Evolutionary conservation across 805 yeast genomes (phyloP).

Genomic region (Kregervanrija delftensis): DNA sequence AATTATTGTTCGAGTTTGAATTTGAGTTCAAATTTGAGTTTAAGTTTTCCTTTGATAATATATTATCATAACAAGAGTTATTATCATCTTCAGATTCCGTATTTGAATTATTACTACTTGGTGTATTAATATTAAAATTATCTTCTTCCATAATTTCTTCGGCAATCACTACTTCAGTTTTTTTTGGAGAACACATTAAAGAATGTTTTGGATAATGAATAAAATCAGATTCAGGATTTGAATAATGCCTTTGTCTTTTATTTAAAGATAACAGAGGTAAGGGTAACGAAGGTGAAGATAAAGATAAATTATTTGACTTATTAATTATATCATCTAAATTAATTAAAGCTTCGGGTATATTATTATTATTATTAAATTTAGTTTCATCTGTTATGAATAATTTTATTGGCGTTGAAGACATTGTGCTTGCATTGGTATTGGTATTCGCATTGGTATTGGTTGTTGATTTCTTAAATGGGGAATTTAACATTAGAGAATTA

Average conservation of each 20-base stretch:
- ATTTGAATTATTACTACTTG: not conserved
- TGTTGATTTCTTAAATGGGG: not conserved
- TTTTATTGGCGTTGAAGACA: slow-evolving; percentile 12
- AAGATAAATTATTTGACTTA: slow-evolving; percentile 5
- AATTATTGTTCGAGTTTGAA: slow-evolving; percentile 9
- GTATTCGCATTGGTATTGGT: not conserved
- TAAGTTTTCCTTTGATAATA: too few relatives aligned
- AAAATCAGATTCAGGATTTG: slow-evolving; percentile 11
- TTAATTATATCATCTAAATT: slow-evolving; percentile 28
- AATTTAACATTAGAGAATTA: too few relatives aligned
- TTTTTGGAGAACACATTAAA: slow-evolving; percentile 25
- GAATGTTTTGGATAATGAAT: slow-evolving; percentile 23
- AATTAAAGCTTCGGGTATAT: slow-evolving; percentile 28
- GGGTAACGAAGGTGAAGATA: not conserved
- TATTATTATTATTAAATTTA: slow-evolving; percentile 18
- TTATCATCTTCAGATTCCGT: slow-evolving; percentile 8
- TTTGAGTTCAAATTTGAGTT: not conserved
- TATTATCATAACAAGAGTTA: not conserved
- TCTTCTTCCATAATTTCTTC: slow-evolving; percentile 27
- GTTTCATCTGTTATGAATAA: slow-evolving; percentile 29
- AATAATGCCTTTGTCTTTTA: not conserved
- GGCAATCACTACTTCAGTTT: slow-evolving; percentile 23
- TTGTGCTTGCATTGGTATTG: slow-evolving; percentile 1
- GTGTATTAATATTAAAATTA: not conserved
- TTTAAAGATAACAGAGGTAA: not conserved